Base-by-base conservation (phyloP, 2,329 filamentous ascomycete genomes). In the Diaporthe ampelina region DNA sequence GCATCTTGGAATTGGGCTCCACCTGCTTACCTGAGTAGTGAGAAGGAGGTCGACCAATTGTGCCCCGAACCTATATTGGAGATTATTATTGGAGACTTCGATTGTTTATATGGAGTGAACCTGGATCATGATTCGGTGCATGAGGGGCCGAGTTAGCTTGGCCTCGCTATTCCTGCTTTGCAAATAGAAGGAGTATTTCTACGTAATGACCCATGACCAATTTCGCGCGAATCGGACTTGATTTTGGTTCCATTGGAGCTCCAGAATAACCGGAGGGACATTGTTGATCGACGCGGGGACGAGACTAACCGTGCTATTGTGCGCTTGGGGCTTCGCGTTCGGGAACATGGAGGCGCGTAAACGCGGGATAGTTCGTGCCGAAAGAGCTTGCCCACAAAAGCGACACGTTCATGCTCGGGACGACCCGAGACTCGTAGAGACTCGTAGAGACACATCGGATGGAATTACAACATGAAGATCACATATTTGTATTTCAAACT, bases 281-380 rank as follows among this genome's bases (percentile, higher is more conserved):
- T 48, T 65, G 59, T 48, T 26, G 45, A 67, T 67, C 45, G 29
- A 11, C 45, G 63, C 63, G 63, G 63, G 43, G 43, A 37, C 5
- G 19, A 24, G n/a, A 52, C 26, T n/a, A 19, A 7, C 11, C n/a
- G 21, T 35, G 29, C 21, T 13, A 13, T 15, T 37, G 29, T 65
- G 4, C 21, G 29, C 29, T 37, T 7, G 61, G 21, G 17, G 45
- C 21, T 37, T 67, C 11, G 45, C 15, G 29, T 52, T 67, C 21
- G 61, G 61, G 35, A 67, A 37, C 63, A 52, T 67, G 8, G 21
- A 67, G n/a, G 63, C 63, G 63, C 63, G 45, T 67, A 52, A 37
- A 11, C 13, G 13, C 63, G 63, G 63, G 63, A 35, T 21, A 67
- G 45, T 67, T 67, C 13, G 21, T 24, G 29, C 63, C 63, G 63